Evolutionary conservation across 2,329 filamentous ascomycete genomes (phyloP).

Genomic region (Cladosporium oxysporum): DNA sequence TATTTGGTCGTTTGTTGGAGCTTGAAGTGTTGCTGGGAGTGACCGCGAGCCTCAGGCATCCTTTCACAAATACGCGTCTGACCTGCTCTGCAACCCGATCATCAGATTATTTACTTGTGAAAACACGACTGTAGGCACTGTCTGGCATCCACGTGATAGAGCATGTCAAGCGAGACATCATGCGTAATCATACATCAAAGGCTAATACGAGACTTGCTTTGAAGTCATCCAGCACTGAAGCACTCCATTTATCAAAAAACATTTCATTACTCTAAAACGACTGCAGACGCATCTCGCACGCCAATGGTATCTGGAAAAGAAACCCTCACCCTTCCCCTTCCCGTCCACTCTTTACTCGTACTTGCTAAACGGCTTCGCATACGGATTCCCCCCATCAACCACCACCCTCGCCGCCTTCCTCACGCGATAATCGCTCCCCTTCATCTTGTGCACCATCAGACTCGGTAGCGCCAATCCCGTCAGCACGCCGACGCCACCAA

Average conservation of each 20-base stretch:
- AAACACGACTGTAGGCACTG: neutral
- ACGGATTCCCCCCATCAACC: slow-evolving; percentile 29
- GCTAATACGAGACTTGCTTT: neutral
- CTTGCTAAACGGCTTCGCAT: slow-evolving; percentile 22
- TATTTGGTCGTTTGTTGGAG: neutral
- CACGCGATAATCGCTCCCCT: slow-evolving; percentile 35
- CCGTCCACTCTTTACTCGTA: slow-evolving; percentile 9
- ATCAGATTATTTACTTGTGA: neutral
- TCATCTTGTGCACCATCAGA: slow-evolving; percentile 33
- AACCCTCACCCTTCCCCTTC: no score
- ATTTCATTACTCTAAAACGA: neutral
- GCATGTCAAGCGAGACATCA: neutral
- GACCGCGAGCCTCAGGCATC: neutral
- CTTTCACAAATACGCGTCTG: neutral
- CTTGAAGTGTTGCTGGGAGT: neutral
- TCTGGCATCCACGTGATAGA: neutral
- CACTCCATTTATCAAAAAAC: neutral
- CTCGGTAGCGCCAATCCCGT: slow-evolving; percentile 32
- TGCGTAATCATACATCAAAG: neutral
- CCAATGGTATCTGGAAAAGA: neutral
- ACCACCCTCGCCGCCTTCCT: slow-evolving; percentile 30
- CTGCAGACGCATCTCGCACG: neutral
- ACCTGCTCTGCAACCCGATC: neutral
- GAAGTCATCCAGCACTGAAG: neutral
- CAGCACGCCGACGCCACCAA: slow-evolving; percentile 37